Conservation (phyloP, 208 protist genomes). For the Herpetomonas muscarum region DNA sequence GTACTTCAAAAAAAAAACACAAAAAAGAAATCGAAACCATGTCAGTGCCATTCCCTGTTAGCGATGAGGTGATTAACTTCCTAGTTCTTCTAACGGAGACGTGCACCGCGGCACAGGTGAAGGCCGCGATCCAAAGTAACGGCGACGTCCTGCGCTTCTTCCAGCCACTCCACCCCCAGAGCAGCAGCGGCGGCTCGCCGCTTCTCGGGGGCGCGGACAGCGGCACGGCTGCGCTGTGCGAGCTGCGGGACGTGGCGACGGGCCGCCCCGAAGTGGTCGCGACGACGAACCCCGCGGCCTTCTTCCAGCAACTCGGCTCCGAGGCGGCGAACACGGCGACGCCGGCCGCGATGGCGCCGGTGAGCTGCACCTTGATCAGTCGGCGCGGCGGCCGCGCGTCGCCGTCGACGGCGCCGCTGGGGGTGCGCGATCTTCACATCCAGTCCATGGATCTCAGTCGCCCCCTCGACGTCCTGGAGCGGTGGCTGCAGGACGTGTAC, state of each 20-base stretch:
- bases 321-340: not conserved
- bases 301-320: constrained; percentile 17
- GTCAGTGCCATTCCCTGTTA: constrained; percentile 13
- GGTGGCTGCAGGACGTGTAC: constrained; percentile 58
- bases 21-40: constrained; percentile 8
- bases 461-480: constrained; percentile 59
- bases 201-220: constrained; percentile 2
- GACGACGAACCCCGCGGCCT: constrained; percentile 28
- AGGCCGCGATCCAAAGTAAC: constrained; percentile 35
- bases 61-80: constrained; percentile 56
- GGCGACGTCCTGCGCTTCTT: constrained; percentile 22
- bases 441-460: constrained; percentile 56
- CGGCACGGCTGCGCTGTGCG: not conserved
- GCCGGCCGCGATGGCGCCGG: not conserved
- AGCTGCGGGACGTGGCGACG: constrained; percentile 3
- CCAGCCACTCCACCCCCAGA: not conserved
- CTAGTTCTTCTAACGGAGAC: constrained; percentile 48
- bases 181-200: not conserved
- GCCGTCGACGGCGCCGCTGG: constrained; percentile 10
- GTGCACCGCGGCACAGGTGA: constrained; percentile 44
- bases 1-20: not conserved
- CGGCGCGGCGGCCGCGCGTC: not conserved
- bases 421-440: constrained; percentile 56
- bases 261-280: constrained; percentile 18
- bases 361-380: constrained; percentile 9